Evolutionary conservation across 208 protist species (phyloP).

Genomic region (Acanthamoeba sp.): DNA sequence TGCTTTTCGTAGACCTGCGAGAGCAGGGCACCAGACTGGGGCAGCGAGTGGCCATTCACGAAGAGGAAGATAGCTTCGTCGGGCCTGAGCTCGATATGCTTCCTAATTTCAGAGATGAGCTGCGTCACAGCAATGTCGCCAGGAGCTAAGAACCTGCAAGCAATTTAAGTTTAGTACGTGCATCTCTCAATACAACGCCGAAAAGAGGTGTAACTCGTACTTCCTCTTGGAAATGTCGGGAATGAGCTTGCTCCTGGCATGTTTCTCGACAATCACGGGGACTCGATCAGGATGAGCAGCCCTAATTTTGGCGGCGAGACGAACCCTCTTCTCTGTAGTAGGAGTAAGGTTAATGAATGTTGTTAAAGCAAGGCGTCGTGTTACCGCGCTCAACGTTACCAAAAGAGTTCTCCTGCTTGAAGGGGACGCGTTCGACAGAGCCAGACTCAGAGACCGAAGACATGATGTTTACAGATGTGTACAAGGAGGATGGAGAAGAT

Average conservation of each 20-base stretch:
- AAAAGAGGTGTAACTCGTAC: conserved; percentile 87
- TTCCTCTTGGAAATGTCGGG: conserved; percentile 89
- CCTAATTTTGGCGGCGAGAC: conserved; percentile 27
- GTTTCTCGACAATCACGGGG: conserved; percentile 51
- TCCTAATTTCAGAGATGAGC: conserved; percentile 51
- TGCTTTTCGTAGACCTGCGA: conserved; percentile 71
- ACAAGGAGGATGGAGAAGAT: not conserved
- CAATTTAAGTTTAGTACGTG: conserved; percentile 85
- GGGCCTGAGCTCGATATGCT: conserved; percentile 82
- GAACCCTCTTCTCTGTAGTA: conserved; percentile 11
- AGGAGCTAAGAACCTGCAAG: conserved; percentile 75
- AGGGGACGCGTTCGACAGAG: conserved; percentile 37
- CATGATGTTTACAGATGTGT: not conserved
- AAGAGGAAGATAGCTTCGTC: conserved; percentile 89
- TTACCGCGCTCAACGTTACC: conserved; percentile 46
- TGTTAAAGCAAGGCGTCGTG: not conserved
- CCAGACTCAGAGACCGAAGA: not conserved
- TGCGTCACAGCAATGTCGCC: conserved; percentile 53
- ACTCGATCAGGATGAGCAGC: conserved; percentile 28
- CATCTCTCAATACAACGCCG: conserved; percentile 87
- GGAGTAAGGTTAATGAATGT: not conserved
- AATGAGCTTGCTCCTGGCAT: conserved; percentile 89
- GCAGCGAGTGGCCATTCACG: conserved; percentile 86
- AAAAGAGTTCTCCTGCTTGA: conserved; percentile 68
- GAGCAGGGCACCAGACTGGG: conserved; percentile 83